These are phyloP conservation scores for Mycena rebaudengoi DNA, from an alignment of 768 basidiomycete genomes.

Conservation along the genomic window DNA sequence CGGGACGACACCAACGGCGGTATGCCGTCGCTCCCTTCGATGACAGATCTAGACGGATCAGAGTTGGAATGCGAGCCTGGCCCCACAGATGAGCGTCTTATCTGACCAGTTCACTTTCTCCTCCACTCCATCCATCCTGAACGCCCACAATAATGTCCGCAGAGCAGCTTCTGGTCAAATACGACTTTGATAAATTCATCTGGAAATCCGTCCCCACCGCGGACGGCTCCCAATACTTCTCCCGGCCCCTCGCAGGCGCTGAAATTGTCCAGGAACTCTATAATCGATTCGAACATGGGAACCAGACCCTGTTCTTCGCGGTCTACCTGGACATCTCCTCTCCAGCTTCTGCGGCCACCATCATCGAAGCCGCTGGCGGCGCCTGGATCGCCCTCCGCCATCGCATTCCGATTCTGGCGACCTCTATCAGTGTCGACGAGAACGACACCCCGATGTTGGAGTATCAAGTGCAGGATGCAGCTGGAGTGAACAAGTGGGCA, in stretches of 20 bases:
- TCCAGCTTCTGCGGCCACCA: neutral
- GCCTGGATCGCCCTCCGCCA: slow-evolving; percentile 31
- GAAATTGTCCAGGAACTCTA: slow-evolving; percentile 30
- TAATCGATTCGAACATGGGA: slow-evolving; percentile 30
- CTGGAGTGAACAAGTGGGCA: slow-evolving; percentile 29
- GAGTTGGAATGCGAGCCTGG: no score
- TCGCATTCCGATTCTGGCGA: slow-evolving; percentile 31
- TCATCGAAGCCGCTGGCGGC: slow-evolving; percentile 18
- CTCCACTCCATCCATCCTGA: no score
- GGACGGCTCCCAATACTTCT: neutral
- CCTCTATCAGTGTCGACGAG: slow-evolving; percentile 24
- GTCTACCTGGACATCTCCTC: slow-evolving; percentile 19
- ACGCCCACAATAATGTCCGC: slow-evolving; percentile 15
- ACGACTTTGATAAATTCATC: slow-evolving; percentile 19
- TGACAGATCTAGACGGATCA: no score
- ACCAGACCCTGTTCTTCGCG: slow-evolving; percentile 33
- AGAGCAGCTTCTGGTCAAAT: slow-evolving; percentile 14
- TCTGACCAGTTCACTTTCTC: no score
- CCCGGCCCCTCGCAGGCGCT: slow-evolving; percentile 25
- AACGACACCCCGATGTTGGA: slow-evolving; percentile 9
- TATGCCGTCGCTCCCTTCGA: no score
- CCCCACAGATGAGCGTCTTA: neutral
- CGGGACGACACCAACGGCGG: no score
- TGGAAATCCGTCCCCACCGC: slow-evolving; percentile 15
- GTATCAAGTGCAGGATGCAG: slow-evolving; percentile 9